Conservation (phyloP, 306 rosid genomes). For the Malus fusca region DNA sequence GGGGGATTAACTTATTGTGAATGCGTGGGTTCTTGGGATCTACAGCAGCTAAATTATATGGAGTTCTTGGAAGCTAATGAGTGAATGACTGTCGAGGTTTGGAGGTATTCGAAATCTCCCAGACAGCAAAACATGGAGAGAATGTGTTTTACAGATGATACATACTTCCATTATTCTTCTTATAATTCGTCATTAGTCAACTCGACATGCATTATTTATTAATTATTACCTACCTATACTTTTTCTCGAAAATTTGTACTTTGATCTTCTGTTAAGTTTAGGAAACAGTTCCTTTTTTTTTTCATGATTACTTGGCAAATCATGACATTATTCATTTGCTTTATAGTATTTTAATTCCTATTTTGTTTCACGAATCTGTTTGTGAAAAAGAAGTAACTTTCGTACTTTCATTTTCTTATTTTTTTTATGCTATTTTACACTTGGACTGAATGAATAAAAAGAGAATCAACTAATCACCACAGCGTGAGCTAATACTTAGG, state of each 20-base stretch:
- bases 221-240: background rate
- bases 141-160: constrained; percentile 48
- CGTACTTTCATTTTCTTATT: too few relatives aligned
- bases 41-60: constrained; percentile 54
- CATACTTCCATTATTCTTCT: constrained; percentile 12
- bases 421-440: too few relatives aligned
- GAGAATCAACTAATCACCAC: too few relatives aligned
- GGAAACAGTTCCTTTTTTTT: too few relatives aligned
- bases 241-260: background rate
- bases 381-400: too few relatives aligned
- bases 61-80: too few relatives aligned
- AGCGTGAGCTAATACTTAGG: too few relatives aligned
- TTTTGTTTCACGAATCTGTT: background rate
- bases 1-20: constrained; percentile 26
- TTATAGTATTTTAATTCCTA: background rate
- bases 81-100: constrained; percentile 49
- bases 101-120: constrained; percentile 46
- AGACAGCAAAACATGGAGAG: constrained; percentile 78
- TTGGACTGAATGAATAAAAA: too few relatives aligned
- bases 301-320: background rate
- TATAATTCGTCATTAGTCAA: constrained; percentile 49
- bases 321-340: background rate
- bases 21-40: constrained; percentile 71
- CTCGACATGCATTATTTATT: constrained; percentile 18
- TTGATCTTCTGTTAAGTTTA: background rate